Conservation (phyloP, 2,329 filamentous ascomycete species). For the Podosphaera xanthii region DNA sequence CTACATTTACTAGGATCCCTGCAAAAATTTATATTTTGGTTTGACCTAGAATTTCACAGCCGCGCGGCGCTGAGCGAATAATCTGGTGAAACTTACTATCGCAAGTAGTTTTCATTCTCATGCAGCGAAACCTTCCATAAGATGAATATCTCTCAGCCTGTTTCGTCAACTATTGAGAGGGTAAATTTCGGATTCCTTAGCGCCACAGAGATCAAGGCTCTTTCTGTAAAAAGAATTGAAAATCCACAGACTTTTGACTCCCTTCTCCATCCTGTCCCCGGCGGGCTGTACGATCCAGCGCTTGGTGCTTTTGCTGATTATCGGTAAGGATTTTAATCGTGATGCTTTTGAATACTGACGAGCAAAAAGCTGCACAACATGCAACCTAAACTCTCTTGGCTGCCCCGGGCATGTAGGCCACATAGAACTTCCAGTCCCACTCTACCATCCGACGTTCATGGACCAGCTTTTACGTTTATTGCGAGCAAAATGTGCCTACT, state of each 20-base stretch:
- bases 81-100: no score
- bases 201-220: conserved; percentile 57
- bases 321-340: conserved; percentile 31
- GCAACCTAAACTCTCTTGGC: conserved; percentile 55
- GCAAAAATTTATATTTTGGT: no score
- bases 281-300: conserved; percentile 79
- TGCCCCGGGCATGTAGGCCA: conserved; percentile 91
- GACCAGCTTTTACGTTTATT: conserved; percentile 74
- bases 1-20: no score
- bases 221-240: conserved; percentile 86
- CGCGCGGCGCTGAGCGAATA: no score
- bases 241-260: conserved; percentile 89
- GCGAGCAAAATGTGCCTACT: conserved; percentile 75
- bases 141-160: conserved; percentile 59
- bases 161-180: conserved; percentile 60
- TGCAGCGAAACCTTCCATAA: background rate
- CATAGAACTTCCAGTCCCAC: conserved; percentile 77
- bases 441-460: conserved; percentile 94
- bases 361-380: conserved; percentile 58
- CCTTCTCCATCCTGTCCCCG: conserved; percentile 68
- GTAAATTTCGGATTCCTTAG: conserved; percentile 81
- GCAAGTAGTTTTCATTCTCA: background rate
- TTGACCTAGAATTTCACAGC: no score
- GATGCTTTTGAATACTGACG: conserved; percentile 4
- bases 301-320: conserved; percentile 76